A percentile compares a stretch with the other conserved stretches of the same genome.
phyloP scores from a whole-genome alignment of 805 yeast genomes.

The Cyberlindnera maclurae region DNA sequence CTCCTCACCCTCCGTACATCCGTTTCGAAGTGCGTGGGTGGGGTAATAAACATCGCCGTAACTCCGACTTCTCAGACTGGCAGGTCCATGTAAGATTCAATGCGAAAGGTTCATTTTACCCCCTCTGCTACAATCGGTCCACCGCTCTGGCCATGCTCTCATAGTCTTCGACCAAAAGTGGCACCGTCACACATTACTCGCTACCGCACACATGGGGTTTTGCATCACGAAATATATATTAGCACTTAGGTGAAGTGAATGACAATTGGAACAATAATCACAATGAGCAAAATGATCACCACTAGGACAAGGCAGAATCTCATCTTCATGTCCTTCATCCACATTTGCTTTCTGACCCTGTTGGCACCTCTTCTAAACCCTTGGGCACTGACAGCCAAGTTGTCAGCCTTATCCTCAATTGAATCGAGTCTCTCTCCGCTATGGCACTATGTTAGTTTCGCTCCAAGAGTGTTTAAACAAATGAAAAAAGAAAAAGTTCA shows the following conservation, averaged over 20 bases:
- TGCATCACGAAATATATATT: no score
- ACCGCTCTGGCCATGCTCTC: no score
- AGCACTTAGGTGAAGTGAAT: slow-evolving; percentile 57
- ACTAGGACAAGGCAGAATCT: slow-evolving; percentile 81
- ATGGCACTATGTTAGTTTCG: slow-evolving; percentile 83
- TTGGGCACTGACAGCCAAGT: slow-evolving; percentile 84
- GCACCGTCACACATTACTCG: no score
- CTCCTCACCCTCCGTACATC: no score
- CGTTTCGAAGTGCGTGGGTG: no score
- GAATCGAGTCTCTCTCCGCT: slow-evolving; percentile 88
- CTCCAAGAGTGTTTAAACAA: slow-evolving; percentile 50
- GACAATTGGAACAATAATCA: slow-evolving; percentile 87
- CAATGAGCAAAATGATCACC: slow-evolving; percentile 74
- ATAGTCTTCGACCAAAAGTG: no score
- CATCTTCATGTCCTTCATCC: slow-evolving; percentile 98
- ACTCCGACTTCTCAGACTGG: no score
- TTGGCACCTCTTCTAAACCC: slow-evolving; percentile 96
- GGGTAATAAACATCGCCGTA: no score
- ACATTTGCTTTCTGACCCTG: slow-evolving; percentile 96
- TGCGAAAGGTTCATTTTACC: no score
- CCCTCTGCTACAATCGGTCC: no score
- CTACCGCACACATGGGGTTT: no score
- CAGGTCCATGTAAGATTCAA: no score
- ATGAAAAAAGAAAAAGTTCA: not conserved
- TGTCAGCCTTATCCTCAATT: slow-evolving; percentile 89